Conservation (phyloP, 2,329 filamentous ascomycete genomes). For the Clarireedia monteithiana region DNA sequence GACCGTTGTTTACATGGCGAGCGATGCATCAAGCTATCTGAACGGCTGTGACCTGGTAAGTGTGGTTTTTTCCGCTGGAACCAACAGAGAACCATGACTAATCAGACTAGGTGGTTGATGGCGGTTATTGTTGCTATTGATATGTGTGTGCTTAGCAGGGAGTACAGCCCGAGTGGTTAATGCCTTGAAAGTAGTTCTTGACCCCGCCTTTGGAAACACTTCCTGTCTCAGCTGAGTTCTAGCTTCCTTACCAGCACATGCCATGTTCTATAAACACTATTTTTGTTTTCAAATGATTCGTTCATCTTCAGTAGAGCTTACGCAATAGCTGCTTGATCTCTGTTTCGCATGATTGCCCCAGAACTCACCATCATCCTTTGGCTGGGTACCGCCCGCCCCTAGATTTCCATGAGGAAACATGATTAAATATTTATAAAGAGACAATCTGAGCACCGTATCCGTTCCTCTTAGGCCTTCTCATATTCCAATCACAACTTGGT, state of each 20-base stretch:
- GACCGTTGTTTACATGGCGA: conserved; percentile 26
- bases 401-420: background rate
- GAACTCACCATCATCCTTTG: too few species aligned
- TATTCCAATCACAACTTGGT: too few species aligned
- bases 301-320: too few species aligned
- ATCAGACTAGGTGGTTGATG: conserved; percentile 16
- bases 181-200: background rate
- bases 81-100: background rate
- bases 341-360: background rate
- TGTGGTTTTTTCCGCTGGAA: background rate
- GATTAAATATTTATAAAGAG: background rate
- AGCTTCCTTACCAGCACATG: background rate
- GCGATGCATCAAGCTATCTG: conserved; percentile 22
- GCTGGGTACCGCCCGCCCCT: background rate
- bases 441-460: background rate
- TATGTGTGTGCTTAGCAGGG: background rate
- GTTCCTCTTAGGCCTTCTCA: background rate
- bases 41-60: conserved; percentile 23
- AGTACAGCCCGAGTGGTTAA: background rate
- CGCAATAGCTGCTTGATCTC: background rate
- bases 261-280: background rate
- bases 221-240: background rate
- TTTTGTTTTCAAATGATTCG: too few species aligned
- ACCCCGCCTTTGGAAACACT: background rate
- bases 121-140: conserved; percentile 9